Evolutionary conservation across 495 filamentous ascomycete species (phyloP).

Genomic region (Neurospora sp.): DNA sequence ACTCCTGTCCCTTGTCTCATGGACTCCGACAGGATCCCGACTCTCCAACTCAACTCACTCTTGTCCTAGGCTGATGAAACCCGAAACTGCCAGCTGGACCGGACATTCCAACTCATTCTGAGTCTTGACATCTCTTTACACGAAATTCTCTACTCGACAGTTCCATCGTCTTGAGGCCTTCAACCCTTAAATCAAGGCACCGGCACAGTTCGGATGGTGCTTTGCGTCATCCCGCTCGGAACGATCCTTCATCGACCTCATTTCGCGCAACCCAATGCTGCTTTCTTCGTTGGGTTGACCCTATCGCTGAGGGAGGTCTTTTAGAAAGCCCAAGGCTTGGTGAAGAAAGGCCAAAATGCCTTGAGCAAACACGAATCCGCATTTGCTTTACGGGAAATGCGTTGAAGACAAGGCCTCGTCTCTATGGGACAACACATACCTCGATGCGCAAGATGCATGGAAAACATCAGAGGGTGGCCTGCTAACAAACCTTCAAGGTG

Average conservation of each 20-base stretch:
- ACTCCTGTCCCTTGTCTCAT: not conserved
- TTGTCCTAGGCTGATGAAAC: too few species aligned
- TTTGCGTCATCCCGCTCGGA: not conserved
- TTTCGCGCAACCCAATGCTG: not conserved
- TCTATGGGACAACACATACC: not conserved
- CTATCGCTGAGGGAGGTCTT: not conserved
- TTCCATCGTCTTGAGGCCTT: not conserved
- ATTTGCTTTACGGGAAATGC: not conserved
- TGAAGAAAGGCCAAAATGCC: not conserved
- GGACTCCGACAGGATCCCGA: not conserved
- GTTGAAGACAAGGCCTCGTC: not conserved
- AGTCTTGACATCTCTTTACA: not conserved
- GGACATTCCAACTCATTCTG: not conserved
- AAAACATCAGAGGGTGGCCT: not conserved
- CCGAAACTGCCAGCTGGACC: not conserved
- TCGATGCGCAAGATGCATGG: not conserved
- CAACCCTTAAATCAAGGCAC: not conserved
- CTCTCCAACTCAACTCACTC: not conserved
- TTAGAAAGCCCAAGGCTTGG: not conserved
- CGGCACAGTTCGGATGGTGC: not conserved
- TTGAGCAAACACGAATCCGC: not conserved
- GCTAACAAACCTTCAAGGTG: not conserved
- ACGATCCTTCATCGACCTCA: not conserved
- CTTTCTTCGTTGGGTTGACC: not conserved
- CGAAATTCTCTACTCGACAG: not conserved